Percentiles rank a stretch among this genome's conserved stretches.
phyloP scores from a whole-genome alignment of 1,284 basidiomycete genomes.

The Schizopora paradoxa region DNA sequence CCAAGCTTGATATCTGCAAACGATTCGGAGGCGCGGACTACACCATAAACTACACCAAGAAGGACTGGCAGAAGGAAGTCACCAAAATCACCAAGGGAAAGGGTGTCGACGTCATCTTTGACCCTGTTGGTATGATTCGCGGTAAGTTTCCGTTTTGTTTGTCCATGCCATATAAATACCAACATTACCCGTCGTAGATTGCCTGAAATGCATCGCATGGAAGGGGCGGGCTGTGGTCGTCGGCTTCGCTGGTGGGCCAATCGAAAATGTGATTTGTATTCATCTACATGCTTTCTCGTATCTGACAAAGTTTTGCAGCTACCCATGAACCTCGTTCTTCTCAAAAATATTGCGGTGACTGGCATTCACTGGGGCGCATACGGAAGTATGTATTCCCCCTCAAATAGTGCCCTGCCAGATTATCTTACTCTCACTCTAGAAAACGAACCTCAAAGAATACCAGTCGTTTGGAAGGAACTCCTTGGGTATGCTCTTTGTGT shows the following conservation, averaged over 20 bases:
- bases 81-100: constrained; percentile 57
- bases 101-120: constrained; percentile 86
- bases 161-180: constrained; percentile 16
- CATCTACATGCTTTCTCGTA: neutral
- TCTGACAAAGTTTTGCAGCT: constrained; percentile 41
- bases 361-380: constrained; percentile 89
- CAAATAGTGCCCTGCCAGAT: too few relatives aligned
- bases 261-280: constrained; percentile 72
- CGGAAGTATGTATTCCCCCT: constrained; percentile 41
- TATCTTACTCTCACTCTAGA: constrained; percentile 34
- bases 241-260: constrained; percentile 84
- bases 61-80: constrained; percentile 74
- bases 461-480: constrained; percentile 71
- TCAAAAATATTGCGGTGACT: constrained; percentile 81
- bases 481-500: constrained; percentile 46
- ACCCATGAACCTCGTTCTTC: constrained; percentile 81
- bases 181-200: constrained; percentile 42
- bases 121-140: constrained; percentile 80
- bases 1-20: constrained; percentile 65
- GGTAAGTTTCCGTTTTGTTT: constrained; percentile 34
- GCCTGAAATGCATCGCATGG: constrained; percentile 90
- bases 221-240: constrained; percentile 90
- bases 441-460: constrained; percentile 62
- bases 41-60: constrained; percentile 58
- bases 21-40: constrained; percentile 65